phyloP scores from a whole-genome alignment of 2,329 filamentous ascomycete species.

The Coniochaeta pulveracea region DNA sequence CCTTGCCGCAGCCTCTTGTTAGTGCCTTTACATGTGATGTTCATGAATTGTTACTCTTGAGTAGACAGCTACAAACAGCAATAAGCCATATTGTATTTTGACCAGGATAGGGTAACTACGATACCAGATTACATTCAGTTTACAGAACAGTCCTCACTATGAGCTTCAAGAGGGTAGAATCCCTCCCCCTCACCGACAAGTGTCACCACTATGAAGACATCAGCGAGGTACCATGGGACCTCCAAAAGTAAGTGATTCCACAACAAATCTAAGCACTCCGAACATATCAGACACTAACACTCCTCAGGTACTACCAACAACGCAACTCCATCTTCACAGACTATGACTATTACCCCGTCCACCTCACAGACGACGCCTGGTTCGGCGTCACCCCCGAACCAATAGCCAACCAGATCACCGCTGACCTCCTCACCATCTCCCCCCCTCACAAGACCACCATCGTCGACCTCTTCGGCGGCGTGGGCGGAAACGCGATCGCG shows the following conservation, averaged over 20 bases:
- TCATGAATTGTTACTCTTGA: too few species aligned
- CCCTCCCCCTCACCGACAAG: conserved; percentile 43
- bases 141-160: too few species aligned
- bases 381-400: conserved; percentile 94
- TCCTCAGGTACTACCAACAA: conserved; percentile 74
- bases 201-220: conserved; percentile 66
- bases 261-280: background rate
- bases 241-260: conserved; percentile 60
- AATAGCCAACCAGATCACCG: conserved; percentile 72
- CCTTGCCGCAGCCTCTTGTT: too few species aligned
- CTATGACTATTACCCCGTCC: conserved; percentile 81
- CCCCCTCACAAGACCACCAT: conserved; percentile 44
- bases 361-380: conserved; percentile 90
- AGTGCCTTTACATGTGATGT: too few species aligned
- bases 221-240: conserved; percentile 66
- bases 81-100: too few species aligned
- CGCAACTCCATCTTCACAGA: conserved; percentile 76
- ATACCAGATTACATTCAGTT: too few species aligned
- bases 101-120: too few species aligned
- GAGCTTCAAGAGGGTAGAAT: conserved; percentile 26
- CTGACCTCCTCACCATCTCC: conserved; percentile 50
- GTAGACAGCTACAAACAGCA: too few species aligned
- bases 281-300: conserved; percentile 4
- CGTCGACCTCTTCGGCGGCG: conserved; percentile 84
- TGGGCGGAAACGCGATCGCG: conserved; percentile 90